Conservation (phyloP, 805 yeast genomes). For the Hanseniaspora valbyensis region DNA sequence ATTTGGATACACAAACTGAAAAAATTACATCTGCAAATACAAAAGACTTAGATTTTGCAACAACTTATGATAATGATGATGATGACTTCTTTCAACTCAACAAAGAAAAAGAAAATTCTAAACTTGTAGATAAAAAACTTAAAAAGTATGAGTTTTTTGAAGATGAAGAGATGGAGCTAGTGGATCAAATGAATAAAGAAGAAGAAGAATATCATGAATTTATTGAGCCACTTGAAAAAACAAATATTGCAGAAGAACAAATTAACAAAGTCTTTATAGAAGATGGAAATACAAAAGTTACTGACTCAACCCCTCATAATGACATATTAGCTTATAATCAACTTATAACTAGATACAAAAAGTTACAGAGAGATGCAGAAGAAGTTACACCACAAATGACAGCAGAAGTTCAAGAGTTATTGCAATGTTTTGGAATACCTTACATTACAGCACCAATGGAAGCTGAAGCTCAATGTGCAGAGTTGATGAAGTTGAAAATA, state of each 20-base stretch:
- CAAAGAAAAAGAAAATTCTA: background rate
- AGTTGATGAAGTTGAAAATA: conserved; percentile 49
- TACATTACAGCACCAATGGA: conserved; percentile 95
- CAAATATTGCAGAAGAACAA: conserved; percentile 15
- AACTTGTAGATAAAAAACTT: conserved; percentile 17
- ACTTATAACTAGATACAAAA: conserved; percentile 48
- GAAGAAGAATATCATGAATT: conserved; percentile 62
- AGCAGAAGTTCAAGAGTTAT: conserved; percentile 76
- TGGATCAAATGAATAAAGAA: conserved; percentile 55
- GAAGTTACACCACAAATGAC: conserved; percentile 82
- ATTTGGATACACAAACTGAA: background rate
- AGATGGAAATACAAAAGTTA: conserved; percentile 23
- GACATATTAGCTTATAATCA: conserved; percentile 31
- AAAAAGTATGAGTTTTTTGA: conserved; percentile 61
- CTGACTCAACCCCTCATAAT: conserved; percentile 22
- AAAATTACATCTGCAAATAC: background rate
- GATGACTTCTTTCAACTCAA: background rate
- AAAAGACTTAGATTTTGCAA: background rate
- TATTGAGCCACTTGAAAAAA: conserved; percentile 33
- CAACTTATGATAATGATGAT: background rate
- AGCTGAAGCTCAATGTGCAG: conserved; percentile 98
- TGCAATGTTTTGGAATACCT: conserved; percentile 86
- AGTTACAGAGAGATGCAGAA: conserved; percentile 80
- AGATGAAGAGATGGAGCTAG: conserved; percentile 62
- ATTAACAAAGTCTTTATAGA: conserved; percentile 27